Percentiles rank a stretch among this genome's conserved stretches.
These are phyloP conservation scores for Marasmius tenuissimus DNA, from an alignment of 1,284 basidiomycete genomes.

Conservation along the genomic window DNA sequence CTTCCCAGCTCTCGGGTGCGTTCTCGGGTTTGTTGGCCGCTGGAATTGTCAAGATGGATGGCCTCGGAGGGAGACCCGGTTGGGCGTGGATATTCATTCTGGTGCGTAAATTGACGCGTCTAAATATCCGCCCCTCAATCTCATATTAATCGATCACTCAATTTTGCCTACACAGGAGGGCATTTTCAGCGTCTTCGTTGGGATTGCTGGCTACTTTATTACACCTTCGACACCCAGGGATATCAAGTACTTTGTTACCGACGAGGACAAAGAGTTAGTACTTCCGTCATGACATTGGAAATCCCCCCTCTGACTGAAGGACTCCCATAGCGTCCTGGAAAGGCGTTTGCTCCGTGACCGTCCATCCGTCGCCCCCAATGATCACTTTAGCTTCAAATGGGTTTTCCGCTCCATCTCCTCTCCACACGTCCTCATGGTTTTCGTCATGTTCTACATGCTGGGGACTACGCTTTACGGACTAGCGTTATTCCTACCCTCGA, in stretches of 20 bases:
- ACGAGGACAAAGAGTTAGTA: conserved; percentile 40
- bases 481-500: conserved; percentile 41
- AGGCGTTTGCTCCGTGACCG: conserved; percentile 29
- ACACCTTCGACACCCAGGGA: conserved; percentile 48
- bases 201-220: conserved; percentile 46
- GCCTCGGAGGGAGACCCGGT: conserved; percentile 43
- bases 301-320: neutral
- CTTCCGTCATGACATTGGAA: neutral
- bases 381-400: conserved; percentile 31
- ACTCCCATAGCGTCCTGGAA: conserved; percentile 21
- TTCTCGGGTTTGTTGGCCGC: conserved; percentile 64
- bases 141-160: neutral
- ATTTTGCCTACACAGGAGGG: conserved; percentile 40
- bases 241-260: conserved; percentile 37
- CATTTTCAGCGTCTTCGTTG: conserved; percentile 48
- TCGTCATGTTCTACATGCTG: conserved; percentile 43
- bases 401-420: conserved; percentile 28
- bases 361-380: conserved; percentile 25
- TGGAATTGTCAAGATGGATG: conserved; percentile 50
- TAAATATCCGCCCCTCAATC: neutral
- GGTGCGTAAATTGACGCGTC: conserved; percentile 23
- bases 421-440: conserved; percentile 34
- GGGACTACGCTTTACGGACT: conserved; percentile 44
- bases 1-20: conserved; percentile 41
- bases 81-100: conserved; percentile 73